Evolutionary conservation across 2,329 filamentous ascomycete species (phyloP).

Genomic region (Lecanicillium sp.): DNA sequence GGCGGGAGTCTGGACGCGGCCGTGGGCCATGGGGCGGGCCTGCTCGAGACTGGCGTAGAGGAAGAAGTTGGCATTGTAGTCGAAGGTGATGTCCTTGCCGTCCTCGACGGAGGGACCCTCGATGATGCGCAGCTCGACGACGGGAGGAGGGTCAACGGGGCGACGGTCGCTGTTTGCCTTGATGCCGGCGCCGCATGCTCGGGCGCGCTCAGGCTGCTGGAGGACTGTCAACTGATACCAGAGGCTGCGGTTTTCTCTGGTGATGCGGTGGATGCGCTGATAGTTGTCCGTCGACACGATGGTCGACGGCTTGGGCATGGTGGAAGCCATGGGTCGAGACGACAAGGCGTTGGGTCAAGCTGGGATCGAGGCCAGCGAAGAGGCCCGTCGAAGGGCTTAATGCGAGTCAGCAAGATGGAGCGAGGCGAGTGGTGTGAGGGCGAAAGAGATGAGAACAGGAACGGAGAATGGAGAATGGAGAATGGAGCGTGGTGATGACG

Average conservation of each 20-base stretch:
- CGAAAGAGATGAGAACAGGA: not conserved
- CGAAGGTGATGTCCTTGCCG: slow-evolving; percentile 72
- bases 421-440: not conserved
- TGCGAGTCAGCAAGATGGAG: slow-evolving; percentile 4
- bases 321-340: slow-evolving; percentile 14
- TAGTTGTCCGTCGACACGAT: slow-evolving; percentile 29
- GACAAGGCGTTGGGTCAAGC: not conserved
- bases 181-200: slow-evolving; percentile 90
- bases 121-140: slow-evolving; percentile 83
- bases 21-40: slow-evolving; percentile 75
- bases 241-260: slow-evolving; percentile 68
- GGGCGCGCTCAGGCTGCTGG: slow-evolving; percentile 88
- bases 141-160: slow-evolving; percentile 88
- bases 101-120: slow-evolving; percentile 60
- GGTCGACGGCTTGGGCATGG: slow-evolving; percentile 28
- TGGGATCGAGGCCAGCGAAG: not conserved
- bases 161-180: slow-evolving; percentile 71
- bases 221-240: slow-evolving; percentile 81
- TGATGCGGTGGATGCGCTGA: slow-evolving; percentile 47
- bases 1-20: slow-evolving; percentile 62
- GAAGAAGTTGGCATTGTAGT: slow-evolving; percentile 96
- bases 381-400: slow-evolving; percentile 6
- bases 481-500: not conserved
- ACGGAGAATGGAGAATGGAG: not conserved
- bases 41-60: slow-evolving; percentile 88